Evolutionary conservation across 805 yeast genomes (phyloP).

Genomic region (Pichia exigua): DNA sequence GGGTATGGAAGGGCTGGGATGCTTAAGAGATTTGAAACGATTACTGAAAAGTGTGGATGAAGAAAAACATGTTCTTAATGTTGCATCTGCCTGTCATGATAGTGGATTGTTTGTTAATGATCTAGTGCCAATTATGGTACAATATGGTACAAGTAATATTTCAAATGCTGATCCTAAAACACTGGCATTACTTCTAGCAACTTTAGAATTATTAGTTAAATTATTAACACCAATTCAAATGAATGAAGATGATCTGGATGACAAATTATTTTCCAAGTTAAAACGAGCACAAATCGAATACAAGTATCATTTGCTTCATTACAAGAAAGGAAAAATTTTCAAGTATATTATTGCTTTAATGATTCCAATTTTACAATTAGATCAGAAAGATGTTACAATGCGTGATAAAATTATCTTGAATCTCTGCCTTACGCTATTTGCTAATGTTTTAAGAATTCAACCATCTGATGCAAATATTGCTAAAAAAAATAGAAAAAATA

Average conservation of each 20-base stretch:
- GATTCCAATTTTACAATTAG: slow-evolving; percentile 47
- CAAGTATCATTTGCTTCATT: slow-evolving; percentile 57
- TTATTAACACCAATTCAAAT: slow-evolving; percentile 80
- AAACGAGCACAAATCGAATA: slow-evolving; percentile 62
- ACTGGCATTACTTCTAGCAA: slow-evolving; percentile 52
- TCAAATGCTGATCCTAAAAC: slow-evolving; percentile 27
- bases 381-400: slow-evolving; percentile 49
- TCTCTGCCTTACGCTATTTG: slow-evolving; percentile 62
- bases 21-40: slow-evolving; percentile 77
- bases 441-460: slow-evolving; percentile 73
- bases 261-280: slow-evolving; percentile 55
- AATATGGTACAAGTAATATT: slow-evolving; percentile 23
- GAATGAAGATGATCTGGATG: slow-evolving; percentile 48
- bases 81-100: slow-evolving; percentile 82
- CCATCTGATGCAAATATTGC: slow-evolving; percentile 47
- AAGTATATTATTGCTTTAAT: slow-evolving; percentile 65
- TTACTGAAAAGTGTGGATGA: slow-evolving; percentile 88
- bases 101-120: slow-evolving; percentile 68
- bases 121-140: slow-evolving; percentile 61
- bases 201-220: slow-evolving; percentile 73
- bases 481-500: slow-evolving; percentile 18
- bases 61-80: slow-evolving; percentile 58
- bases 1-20: slow-evolving; percentile 83
- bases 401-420: slow-evolving; percentile 68
- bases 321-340: slow-evolving; percentile 53